A percentile compares a stretch with the other conserved stretches of the same genome.
Evolutionary conservation across 768 basidiomycete species (phyloP).

Genomic region (Tephrocybe sp.): DNA sequence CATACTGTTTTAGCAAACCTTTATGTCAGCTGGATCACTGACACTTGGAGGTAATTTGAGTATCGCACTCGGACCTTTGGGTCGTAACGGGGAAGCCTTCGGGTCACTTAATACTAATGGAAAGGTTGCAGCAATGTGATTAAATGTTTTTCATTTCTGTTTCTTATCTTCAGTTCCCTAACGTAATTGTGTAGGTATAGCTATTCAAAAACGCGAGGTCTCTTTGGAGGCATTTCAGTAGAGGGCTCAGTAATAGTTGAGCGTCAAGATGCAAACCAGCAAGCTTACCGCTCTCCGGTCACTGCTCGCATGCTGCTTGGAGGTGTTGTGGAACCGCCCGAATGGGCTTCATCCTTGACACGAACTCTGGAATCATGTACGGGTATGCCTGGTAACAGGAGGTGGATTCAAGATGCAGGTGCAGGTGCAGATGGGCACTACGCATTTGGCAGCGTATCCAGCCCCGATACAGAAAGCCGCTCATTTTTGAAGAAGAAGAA

Average conservation of each 20-base stretch:
- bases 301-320: conserved; percentile 78
- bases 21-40: conserved; percentile 93
- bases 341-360: conserved; percentile 77
- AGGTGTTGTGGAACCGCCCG: conserved; percentile 69
- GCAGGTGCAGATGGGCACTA: conserved; percentile 40
- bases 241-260: conserved; percentile 93
- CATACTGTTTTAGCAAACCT: conserved; percentile 52
- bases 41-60: conserved; percentile 91
- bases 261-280: conserved; percentile 86
- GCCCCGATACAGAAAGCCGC: conserved; percentile 32
- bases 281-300: conserved; percentile 76
- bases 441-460: conserved; percentile 55
- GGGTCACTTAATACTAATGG: conserved; percentile 83
- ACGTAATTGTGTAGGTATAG: conserved; percentile 58
- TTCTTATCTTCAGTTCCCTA: background rate
- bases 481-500: conserved; percentile 44
- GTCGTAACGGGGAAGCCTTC: conserved; percentile 90
- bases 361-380: conserved; percentile 72
- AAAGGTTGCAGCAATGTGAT: conserved; percentile 86
- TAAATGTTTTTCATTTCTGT: conserved; percentile 11
- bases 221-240: conserved; percentile 89
- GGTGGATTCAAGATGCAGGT: conserved; percentile 61
- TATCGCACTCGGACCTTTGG: conserved; percentile 86
- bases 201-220: conserved; percentile 88
- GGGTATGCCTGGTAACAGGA: conserved; percentile 60